Evolutionary conservation across 2,329 filamentous ascomycete species (phyloP).

Genomic region (Pseudogymnoascus sp.): DNA sequence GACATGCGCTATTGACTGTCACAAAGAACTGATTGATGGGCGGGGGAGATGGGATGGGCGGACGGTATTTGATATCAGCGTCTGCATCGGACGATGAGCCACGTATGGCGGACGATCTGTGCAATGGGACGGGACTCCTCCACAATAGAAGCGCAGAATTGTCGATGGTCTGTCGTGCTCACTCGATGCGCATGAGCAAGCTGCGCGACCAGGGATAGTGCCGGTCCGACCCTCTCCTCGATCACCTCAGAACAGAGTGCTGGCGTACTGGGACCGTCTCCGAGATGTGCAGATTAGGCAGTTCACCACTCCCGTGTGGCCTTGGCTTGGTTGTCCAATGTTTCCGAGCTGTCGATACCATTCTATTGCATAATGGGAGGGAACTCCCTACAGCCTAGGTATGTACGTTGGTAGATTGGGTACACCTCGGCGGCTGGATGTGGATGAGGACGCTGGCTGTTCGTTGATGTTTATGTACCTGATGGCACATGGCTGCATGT

Average conservation of each 20-base stretch:
- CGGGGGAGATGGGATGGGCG: background rate
- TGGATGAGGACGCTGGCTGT: background rate
- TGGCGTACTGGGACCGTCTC: background rate
- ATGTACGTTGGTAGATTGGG: background rate
- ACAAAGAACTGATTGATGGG: conserved; percentile 1
- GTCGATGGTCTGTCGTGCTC: conserved; percentile 1
- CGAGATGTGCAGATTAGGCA: conserved; percentile 3
- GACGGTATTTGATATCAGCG: background rate
- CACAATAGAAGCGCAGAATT: conserved; percentile 6
- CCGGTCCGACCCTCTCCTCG: background rate
- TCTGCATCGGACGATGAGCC: background rate
- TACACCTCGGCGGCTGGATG: background rate
- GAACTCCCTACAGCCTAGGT: background rate
- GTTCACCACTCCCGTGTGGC: background rate
- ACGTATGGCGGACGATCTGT: background rate
- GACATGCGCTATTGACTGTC: background rate
- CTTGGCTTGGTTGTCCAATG: background rate
- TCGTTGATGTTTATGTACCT: background rate
- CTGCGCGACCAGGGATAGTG: background rate
- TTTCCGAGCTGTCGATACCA: background rate
- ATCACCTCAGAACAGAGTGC: background rate
- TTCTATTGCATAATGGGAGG: background rate
- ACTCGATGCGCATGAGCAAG: background rate
- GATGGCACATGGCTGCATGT: background rate
- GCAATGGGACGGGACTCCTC: background rate